Percentiles rank a stretch among this genome's conserved stretches.
Conservation (phyloP, 75 land plant genomes). For the Picea sitchensis region DNA sequence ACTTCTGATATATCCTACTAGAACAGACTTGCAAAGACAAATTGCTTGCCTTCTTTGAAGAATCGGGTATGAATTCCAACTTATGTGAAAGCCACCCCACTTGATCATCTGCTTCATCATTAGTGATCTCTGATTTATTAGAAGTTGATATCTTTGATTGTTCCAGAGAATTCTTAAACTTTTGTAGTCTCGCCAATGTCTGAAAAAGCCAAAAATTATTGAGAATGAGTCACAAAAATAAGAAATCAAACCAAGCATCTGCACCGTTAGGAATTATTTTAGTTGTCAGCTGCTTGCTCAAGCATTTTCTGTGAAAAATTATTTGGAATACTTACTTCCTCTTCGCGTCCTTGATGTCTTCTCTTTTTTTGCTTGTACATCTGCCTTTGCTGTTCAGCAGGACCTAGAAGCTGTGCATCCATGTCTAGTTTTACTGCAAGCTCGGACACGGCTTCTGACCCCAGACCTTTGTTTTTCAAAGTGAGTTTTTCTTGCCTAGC, state of each 20-base stretch:
- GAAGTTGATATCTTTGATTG: conserved; percentile 14
- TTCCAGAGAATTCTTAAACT: conserved; percentile 40
- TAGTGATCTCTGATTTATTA: conserved; percentile 10
- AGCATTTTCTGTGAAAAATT: neutral
- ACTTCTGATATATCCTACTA: neutral
- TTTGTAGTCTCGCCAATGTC: conserved; percentile 81
- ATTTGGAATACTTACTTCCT: conserved; percentile 45
- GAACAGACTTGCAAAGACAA: conserved; percentile 3
- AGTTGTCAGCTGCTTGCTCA: neutral
- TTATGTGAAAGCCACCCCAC: conserved; percentile 37
- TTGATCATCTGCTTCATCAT: conserved; percentile 15
- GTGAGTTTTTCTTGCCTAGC: conserved; percentile 57
- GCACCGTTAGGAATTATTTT: neutral
- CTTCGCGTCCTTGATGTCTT: conserved; percentile 77
- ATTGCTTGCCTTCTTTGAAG: conserved; percentile 40
- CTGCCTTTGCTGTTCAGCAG: conserved; percentile 71
- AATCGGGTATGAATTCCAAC: conserved; percentile 60
- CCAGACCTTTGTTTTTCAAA: conserved; percentile 86
- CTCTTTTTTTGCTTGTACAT: conserved; percentile 82
- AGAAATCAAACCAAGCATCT: conserved; percentile 2
- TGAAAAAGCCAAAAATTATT: conserved; percentile 14
- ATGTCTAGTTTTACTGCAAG: conserved; percentile 60
- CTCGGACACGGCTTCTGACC: conserved; percentile 91
- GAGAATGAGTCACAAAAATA: neutral
- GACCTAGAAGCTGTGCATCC: conserved; percentile 70